These are phyloP conservation scores for Pulveroboletus sp. DNA, from an alignment of 768 basidiomycete species.

Conservation along the genomic window DNA sequence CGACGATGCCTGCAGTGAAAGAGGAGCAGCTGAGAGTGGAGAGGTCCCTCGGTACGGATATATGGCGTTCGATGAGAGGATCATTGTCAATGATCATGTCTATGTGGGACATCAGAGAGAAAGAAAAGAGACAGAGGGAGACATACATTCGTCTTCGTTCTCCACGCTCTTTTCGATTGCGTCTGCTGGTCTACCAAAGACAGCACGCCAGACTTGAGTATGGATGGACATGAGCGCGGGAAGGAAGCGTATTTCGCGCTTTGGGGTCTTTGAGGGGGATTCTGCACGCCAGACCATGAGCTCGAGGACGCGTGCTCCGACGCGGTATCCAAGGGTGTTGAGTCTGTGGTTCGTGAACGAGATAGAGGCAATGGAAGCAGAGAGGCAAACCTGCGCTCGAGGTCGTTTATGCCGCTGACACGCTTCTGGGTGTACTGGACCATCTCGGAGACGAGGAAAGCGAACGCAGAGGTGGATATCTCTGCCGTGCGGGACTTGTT, in stretches of 20 bases:
- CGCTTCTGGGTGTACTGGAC: constrained; percentile 96
- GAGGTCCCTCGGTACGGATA: constrained; percentile 93
- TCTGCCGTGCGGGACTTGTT: constrained; percentile 85
- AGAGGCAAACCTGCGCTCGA: constrained; percentile 75
- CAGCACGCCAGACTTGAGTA: constrained; percentile 91
- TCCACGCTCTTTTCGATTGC: constrained; percentile 95
- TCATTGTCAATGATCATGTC: constrained; percentile 99
- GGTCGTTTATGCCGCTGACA: constrained; percentile 90
- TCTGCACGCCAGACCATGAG: constrained; percentile 79
- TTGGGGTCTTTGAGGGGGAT: constrained; percentile 79
- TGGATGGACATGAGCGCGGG: constrained; percentile 92
- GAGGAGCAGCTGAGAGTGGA: constrained; percentile 95
- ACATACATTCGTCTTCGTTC: constrained; percentile 90
- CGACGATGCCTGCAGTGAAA: constrained; percentile 94
- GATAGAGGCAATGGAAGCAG: not conserved
- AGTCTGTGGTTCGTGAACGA: constrained; percentile 45
- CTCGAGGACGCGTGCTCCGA: constrained; percentile 83
- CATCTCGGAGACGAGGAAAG: constrained; percentile 89
- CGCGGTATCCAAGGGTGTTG: constrained; percentile 89
- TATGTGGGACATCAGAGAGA: constrained; percentile 28
- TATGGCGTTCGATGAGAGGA: constrained; percentile 84
- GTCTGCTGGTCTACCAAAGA: constrained; percentile 91
- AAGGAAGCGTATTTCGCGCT: constrained; percentile 86
- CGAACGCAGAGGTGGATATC: constrained; percentile 77
- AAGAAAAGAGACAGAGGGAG: not conserved